These are phyloP conservation scores for Mycena polygramma DNA, from an alignment of 768 basidiomycete genomes.

Conservation along the genomic window DNA sequence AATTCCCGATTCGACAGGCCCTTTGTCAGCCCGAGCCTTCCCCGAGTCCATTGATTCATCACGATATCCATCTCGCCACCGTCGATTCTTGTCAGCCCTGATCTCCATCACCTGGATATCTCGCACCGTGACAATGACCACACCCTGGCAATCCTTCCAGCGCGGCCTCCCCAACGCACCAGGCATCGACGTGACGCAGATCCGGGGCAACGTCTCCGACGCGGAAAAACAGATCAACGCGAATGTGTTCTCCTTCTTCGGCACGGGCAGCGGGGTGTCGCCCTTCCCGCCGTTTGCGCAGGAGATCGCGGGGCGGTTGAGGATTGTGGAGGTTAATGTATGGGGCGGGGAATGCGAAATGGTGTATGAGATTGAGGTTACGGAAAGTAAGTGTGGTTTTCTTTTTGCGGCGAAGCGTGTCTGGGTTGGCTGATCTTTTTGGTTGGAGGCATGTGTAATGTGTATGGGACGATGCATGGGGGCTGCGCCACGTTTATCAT, in stretches of 20 bases:
- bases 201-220: constrained; percentile 57
- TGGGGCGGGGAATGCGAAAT: constrained; percentile 47
- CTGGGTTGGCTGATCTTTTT: no score
- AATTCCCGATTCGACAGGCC: no score
- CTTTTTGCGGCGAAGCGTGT: neutral
- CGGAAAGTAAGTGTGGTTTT: constrained; percentile 7
- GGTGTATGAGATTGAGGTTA: constrained; percentile 55
- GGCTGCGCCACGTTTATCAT: constrained; percentile 31
- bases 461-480: constrained; percentile 38
- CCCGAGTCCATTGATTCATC: no score
- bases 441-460: constrained; percentile 36
- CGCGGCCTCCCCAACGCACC: constrained; percentile 37
- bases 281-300: neutral
- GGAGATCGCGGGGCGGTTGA: constrained; percentile 2
- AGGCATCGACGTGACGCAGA: constrained; percentile 45
- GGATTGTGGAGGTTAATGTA: constrained; percentile 25
- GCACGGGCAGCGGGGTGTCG: constrained; percentile 35
- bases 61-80: no score
- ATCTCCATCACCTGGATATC: neutral
- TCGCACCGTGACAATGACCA: neutral
- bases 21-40: no score
- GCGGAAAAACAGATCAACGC: constrained; percentile 52
- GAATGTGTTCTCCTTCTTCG: constrained; percentile 53
- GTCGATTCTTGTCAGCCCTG: no score
- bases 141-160: constrained; percentile 25